Conservation (phyloP, 2,329 filamentous ascomycete species). For the Colletotrichum eremochloae region DNA sequence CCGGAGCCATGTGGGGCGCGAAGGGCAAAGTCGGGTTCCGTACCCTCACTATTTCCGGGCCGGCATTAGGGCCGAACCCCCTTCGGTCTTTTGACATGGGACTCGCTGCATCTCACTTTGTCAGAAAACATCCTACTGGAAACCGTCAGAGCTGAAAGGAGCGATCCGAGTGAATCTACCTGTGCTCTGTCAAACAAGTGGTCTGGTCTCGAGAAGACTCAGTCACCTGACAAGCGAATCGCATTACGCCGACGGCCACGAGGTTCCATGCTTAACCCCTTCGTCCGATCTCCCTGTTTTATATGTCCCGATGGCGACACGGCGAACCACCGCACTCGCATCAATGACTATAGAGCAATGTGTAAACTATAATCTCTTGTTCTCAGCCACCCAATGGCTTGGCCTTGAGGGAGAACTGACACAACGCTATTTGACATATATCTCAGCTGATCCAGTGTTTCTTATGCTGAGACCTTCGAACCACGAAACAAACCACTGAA, state of each 20-base stretch:
- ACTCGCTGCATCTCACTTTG: neutral
- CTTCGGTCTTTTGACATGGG: conserved; percentile 24
- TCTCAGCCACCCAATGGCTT: neutral
- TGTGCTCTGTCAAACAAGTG: conserved; percentile 14
- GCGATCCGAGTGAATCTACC: neutral
- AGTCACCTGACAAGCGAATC: conserved; percentile 25
- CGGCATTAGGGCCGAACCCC: conserved; percentile 21
- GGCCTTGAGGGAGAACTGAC: conserved; percentile 1
- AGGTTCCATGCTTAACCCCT: neutral
- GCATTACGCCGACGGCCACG: conserved; percentile 14
- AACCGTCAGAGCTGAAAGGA: conserved; percentile 1
- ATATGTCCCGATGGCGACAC: neutral
- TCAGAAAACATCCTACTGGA: neutral
- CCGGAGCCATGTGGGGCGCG: neutral
- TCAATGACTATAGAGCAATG: neutral
- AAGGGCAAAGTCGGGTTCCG: neutral
- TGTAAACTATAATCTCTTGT: neutral
- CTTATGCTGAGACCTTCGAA: conserved; percentile 1
- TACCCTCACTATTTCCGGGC: conserved; percentile 9
- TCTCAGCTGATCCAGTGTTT: conserved; percentile 31
- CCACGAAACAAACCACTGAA: neutral
- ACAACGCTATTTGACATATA: conserved; percentile 17
- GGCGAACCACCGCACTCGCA: conserved; percentile 30
- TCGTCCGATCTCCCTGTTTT: conserved; percentile 3
- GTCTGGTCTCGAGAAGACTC: conserved; percentile 2